A percentile compares a stretch with the other conserved stretches of the same genome.
Conservation (phyloP, 2,329 filamentous ascomycete species). For the Venturia asperata region DNA sequence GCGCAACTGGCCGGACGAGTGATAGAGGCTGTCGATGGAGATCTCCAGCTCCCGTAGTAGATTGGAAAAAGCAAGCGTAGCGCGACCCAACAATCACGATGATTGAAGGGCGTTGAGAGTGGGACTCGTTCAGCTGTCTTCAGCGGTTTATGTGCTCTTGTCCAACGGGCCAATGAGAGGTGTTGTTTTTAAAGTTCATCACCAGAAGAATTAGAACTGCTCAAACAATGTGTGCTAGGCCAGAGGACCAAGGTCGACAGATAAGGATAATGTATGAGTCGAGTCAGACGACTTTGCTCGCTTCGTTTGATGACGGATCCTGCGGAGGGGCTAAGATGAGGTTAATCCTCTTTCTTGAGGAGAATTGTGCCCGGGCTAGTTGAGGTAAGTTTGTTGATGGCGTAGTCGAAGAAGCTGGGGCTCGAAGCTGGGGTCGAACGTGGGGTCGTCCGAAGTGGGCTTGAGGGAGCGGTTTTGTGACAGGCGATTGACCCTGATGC, state of each 20-base stretch:
- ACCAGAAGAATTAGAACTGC: neutral
- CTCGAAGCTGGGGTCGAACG: neutral
- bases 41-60: neutral
- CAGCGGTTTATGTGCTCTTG: conserved; percentile 40
- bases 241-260: conserved; percentile 2
- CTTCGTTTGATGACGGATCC: neutral
- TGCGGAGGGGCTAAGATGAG: neutral
- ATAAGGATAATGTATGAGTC: neutral
- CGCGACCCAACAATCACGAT: conserved; percentile 14
- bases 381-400: neutral
- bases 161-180: conserved; percentile 39
- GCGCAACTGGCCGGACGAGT: neutral
- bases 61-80: conserved; percentile 28
- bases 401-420: neutral
- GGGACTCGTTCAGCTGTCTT: neutral
- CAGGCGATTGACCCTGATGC: neutral
- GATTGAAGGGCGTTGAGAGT: conserved; percentile 6
- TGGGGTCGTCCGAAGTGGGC: neutral
- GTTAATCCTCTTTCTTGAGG: neutral
- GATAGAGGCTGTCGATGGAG: neutral
- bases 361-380: neutral
- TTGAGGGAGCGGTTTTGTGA: neutral
- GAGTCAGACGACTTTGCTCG: conserved; percentile 1
- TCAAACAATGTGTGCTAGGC: neutral
- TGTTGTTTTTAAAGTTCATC: conserved; percentile 39